These are phyloP conservation scores for Musa schizocarpa DNA, from an alignment of 176 grass and related monocot species.

Conservation along the genomic window DNA sequence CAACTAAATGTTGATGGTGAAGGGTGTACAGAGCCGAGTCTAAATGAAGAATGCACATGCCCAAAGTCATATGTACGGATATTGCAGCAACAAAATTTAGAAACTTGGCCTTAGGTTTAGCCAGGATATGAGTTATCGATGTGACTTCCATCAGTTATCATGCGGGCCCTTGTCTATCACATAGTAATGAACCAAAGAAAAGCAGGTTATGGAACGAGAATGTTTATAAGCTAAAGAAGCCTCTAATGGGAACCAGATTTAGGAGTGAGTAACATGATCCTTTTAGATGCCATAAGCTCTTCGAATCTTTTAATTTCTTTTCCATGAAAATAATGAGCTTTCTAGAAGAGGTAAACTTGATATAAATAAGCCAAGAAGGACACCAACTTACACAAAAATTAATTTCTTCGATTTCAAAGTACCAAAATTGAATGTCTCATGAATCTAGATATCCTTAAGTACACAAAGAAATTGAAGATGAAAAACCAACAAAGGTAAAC, in stretches of 20 bases:
- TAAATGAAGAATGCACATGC: no score
- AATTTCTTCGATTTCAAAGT: background rate
- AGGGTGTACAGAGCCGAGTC: no score
- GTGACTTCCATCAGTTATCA: background rate
- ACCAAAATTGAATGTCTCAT: background rate
- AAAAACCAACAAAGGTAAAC: no score
- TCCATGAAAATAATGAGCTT: no score
- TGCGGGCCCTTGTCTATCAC: background rate
- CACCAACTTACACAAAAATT: background rate
- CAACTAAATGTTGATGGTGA: no score
- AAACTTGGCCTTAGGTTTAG: background rate
- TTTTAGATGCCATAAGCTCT: background rate
- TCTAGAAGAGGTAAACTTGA: background rate
- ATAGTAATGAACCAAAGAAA: background rate
- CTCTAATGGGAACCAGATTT: background rate
- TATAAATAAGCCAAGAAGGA: background rate
- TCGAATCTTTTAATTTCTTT: background rate
- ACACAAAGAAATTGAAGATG: no score
- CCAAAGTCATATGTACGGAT: no score
- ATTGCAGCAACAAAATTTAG: no score
- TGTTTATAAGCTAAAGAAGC: no score
- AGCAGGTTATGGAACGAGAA: no score
- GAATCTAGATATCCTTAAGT: no score
- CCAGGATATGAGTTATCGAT: background rate
- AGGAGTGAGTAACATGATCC: background rate